Evolutionary conservation across 2,329 filamentous ascomycete genomes (phyloP).

Genomic region (Neopestalotiopsis sp.): DNA sequence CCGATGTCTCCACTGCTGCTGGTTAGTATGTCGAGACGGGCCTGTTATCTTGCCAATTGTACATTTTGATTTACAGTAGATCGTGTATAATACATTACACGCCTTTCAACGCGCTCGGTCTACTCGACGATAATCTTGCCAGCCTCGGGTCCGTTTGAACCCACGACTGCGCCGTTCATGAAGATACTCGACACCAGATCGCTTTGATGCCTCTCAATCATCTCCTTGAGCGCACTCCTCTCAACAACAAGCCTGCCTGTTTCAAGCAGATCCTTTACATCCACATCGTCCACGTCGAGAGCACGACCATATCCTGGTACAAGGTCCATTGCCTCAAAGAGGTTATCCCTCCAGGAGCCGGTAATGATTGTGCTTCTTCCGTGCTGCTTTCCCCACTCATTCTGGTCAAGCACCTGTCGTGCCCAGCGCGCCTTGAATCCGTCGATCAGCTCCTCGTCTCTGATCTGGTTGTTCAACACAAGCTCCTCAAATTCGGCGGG

Average conservation of each 20-base stretch:
- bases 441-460: slow-evolving; percentile 54
- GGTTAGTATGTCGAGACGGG: neutral
- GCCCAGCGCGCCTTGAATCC: slow-evolving; percentile 68
- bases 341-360: slow-evolving; percentile 59
- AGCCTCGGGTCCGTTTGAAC: slow-evolving; percentile 24
- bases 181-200: slow-evolving; percentile 61
- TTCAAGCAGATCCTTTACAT: slow-evolving; percentile 93
- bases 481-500: slow-evolving; percentile 54
- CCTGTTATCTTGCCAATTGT: slow-evolving; percentile 7
- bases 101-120: neutral
- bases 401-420: slow-evolving; percentile 70
- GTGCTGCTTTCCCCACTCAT: slow-evolving; percentile 70
- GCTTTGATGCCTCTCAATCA: slow-evolving; percentile 75
- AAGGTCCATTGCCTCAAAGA: slow-evolving; percentile 71
- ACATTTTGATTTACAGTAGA: slow-evolving; percentile 20
- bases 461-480: slow-evolving; percentile 40
- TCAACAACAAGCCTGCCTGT: slow-evolving; percentile 87
- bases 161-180: slow-evolving; percentile 43
- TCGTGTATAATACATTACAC: slow-evolving; percentile 19
- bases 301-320: slow-evolving; percentile 72
- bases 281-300: slow-evolving; percentile 77
- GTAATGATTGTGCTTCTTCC: slow-evolving; percentile 82
- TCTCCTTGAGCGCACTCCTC: slow-evolving; percentile 75
- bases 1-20: no score
- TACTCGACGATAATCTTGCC: slow-evolving; percentile 38